A percentile compares a stretch with the other conserved stretches of the same genome.
Evolutionary conservation across 768 basidiomycete species (phyloP).

Genomic region (Ramaria sp.): DNA sequence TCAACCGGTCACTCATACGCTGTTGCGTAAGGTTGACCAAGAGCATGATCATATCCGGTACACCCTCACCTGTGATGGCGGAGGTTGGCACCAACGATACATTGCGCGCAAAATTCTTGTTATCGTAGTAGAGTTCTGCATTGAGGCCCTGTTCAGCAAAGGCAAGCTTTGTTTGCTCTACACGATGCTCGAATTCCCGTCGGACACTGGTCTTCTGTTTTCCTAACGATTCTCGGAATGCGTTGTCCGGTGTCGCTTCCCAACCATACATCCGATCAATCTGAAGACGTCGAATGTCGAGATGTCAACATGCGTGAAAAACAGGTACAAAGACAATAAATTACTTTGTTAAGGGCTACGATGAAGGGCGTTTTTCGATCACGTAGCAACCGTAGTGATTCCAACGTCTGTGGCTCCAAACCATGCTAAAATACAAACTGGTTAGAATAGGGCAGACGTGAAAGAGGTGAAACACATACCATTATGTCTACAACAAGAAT

Average conservation of each 20-base stretch:
- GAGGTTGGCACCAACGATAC: slow-evolving; percentile 97
- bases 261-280: slow-evolving; percentile 98
- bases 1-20: slow-evolving; percentile 92
- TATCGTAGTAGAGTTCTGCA: slow-evolving; percentile 91
- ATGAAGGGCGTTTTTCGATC: slow-evolving; percentile 98
- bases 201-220: slow-evolving; percentile 71
- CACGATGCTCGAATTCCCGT: slow-evolving; percentile 87
- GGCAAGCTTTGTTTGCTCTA: slow-evolving; percentile 74
- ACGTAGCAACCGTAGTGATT: slow-evolving; percentile 83
- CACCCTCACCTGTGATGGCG: slow-evolving; percentile 94
- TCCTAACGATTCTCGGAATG: slow-evolving; percentile 82
- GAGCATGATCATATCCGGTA: slow-evolving; percentile 99
- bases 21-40: slow-evolving; percentile 95
- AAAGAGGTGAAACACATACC: slow-evolving; percentile 34
- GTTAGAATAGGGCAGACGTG: slow-evolving; percentile 1
- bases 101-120: slow-evolving; percentile 88
- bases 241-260: slow-evolving; percentile 83
- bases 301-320: background rate
- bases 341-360: slow-evolving; percentile 92
- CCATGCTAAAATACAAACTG: slow-evolving; percentile 54
- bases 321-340: background rate
- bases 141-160: slow-evolving; percentile 99
- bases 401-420: slow-evolving; percentile 94
- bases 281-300: slow-evolving; percentile 31
- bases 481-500: slow-evolving; percentile 99